Conservation (phyloP, 495 filamentous ascomycete species). For the Coniosporium apollinis region DNA sequence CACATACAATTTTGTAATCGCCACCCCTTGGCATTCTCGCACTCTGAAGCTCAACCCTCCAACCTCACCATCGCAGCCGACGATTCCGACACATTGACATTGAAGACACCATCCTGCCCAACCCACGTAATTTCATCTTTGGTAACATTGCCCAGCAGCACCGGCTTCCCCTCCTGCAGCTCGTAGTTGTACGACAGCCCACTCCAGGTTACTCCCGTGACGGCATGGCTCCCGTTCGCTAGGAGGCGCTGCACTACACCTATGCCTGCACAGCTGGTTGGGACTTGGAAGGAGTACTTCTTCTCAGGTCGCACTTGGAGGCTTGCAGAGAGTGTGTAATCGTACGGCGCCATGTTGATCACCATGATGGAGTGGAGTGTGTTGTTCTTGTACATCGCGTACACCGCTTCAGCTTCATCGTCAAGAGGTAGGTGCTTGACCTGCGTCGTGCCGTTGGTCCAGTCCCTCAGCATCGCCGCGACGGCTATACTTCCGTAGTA, state of each 20-base stretch:
- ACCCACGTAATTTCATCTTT: slow-evolving; percentile 33
- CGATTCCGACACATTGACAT: slow-evolving; percentile 32
- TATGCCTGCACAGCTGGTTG: slow-evolving; percentile 8
- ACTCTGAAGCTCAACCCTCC: too few relatives aligned
- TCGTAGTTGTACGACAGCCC: slow-evolving; percentile 49
- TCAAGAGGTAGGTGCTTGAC: slow-evolving; percentile 30
- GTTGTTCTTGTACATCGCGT: slow-evolving; percentile 37
- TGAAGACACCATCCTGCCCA: slow-evolving; percentile 26
- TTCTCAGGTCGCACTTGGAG: slow-evolving; percentile 16
- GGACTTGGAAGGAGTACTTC: slow-evolving; percentile 32
- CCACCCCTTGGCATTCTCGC: too few relatives aligned
- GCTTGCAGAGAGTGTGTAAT: slow-evolving; percentile 29
- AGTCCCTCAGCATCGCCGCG: slow-evolving; percentile 35
- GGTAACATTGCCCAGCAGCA: slow-evolving; percentile 40
- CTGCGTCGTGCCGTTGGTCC: slow-evolving; percentile 15
- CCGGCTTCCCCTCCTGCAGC: slow-evolving; percentile 35
- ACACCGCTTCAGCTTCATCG: slow-evolving; percentile 34
- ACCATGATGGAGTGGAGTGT: slow-evolving; percentile 34
- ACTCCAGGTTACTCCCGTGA: slow-evolving; percentile 44
- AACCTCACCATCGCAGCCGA: slow-evolving; percentile 35
- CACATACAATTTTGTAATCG: too few relatives aligned
- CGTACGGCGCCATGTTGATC: slow-evolving; percentile 43
- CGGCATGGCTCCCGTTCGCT: slow-evolving; percentile 48
- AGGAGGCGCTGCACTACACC: slow-evolving; percentile 31
- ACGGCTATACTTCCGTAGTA: slow-evolving; percentile 51